Base-by-base conservation (phyloP, 345 rosid species). In the Eucalyptus regnans region DNA sequence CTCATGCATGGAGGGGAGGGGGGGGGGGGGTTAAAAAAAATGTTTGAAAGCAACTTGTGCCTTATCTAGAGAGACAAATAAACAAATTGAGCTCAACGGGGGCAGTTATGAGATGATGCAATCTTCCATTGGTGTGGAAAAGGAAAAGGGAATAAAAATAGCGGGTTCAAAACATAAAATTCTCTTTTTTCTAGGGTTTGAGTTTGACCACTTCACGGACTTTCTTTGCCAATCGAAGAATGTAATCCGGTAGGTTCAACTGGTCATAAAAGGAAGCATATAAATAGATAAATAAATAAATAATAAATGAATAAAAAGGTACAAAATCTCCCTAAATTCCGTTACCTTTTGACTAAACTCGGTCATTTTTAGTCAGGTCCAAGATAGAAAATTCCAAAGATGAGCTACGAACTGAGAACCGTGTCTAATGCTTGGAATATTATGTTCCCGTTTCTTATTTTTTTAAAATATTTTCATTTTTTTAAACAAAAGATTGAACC, bases 251-350 rank as follows among this genome's bases (percentile, higher is more conserved):
- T 87, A 14, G 54, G 29, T 62, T 43, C 16, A 52, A 56, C 58
- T 11, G 85, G 81, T 87, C 89, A 12, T 15, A 33, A 68, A 68
- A 33, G 43, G 80, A 37, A 16, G 80, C 80, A 4, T 16, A 31
- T 31, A 68, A 68, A 68, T 31, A 16, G 17, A n/a, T 64, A n/a
- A 64, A 64, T 33, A 66, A 68, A 15, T 68, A 8, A 5, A 17
- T 71, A 37, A 33, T 18, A 9, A 71, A 18, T 17, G 41, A 68
- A 68, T 58, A 29, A 87, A 62, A 56, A 29, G n/a, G 33, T 31
- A 14, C 20, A 43, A 81, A 81, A 46, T 27, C 88, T 88, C 92
- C 92, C 87, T 86, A 51, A 91, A 86, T 86, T 91, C 86, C 88
- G 88, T 79, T 7, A 51, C 56, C 88, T 89, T 91, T 91, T 89